A percentile compares a stretch with the other conserved stretches of the same genome.
These are phyloP conservation scores for Punctularia strigosozonata DNA, from an alignment of 768 basidiomycete species.

Conservation along the genomic window DNA sequence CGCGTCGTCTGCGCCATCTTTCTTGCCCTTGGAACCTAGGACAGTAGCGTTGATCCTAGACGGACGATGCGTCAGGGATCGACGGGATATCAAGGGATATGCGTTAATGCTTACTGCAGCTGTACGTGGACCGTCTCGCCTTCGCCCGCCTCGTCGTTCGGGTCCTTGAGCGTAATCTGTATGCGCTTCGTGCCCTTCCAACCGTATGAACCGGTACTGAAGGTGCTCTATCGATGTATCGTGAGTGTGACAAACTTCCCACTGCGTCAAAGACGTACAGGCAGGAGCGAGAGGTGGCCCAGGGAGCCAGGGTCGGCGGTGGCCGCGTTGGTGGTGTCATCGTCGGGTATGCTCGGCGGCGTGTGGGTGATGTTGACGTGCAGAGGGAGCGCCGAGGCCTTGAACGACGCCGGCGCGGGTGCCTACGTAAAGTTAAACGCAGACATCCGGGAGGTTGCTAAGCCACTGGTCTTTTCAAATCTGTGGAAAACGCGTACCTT, in stretches of 20 bases:
- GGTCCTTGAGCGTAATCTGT: conserved; percentile 46
- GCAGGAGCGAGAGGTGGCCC: conserved; percentile 39
- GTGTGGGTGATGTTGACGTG: conserved; percentile 61
- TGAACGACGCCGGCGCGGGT: conserved; percentile 41
- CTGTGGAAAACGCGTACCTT: conserved; percentile 27
- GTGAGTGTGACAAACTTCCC: too few relatives aligned
- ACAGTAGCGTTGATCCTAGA: conserved; percentile 71
- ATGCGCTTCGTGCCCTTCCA: conserved; percentile 73
- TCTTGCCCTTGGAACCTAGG: conserved; percentile 50
- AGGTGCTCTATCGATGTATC: too few relatives aligned
- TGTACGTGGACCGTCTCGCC: conserved; percentile 64
- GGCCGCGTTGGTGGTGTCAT: conserved; percentile 21
- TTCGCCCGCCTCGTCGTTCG: conserved; percentile 31
- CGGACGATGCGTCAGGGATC: conserved; percentile 1
- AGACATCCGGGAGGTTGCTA: background rate
- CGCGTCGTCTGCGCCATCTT: conserved; percentile 23
- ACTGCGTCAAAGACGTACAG: too few relatives aligned
- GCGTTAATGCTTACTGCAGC: conserved; percentile 45
- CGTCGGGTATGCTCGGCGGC: conserved; percentile 29
- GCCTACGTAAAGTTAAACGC: conserved; percentile 19
- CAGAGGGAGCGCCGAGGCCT: conserved; percentile 54
- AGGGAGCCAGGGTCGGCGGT: conserved; percentile 49
- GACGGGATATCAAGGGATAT: background rate
- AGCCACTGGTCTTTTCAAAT: conserved; percentile 1
- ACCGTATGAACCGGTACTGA: conserved; percentile 70